Evolutionary conservation across 176 grass and related monocot genomes (phyloP), one percentile per base, ranked within the genome.

Genomic region (Carex cristatella): DNA sequence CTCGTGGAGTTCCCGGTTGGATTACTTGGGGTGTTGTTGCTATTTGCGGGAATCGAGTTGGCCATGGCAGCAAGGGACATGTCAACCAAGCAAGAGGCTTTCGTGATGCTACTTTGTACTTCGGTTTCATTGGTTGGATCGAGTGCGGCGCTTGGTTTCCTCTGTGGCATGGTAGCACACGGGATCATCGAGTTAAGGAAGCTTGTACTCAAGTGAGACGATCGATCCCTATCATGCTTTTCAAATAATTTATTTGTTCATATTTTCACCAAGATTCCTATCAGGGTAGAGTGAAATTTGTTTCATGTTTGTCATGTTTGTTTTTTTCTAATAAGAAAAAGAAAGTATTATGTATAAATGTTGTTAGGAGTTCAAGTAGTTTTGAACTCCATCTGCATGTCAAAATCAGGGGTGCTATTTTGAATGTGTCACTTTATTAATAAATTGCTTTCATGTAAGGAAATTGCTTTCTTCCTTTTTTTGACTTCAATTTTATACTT

Each of bases 21-120:
- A 0, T 69, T 98, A 23, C 89, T 98, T 27, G 95, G 95, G 3
- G 91, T 91, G 65, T 90, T 98, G 64, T 91, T 98, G 42, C 19
- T 61, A 18, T 62, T 87, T 90, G 92, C 95, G 4, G 95, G 92
- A 55, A 53, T 94, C 0, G 92, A 98, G 65, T 87, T 98, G 1
- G 92, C 89, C 7, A 82, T 90, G 56, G 89, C 92, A 0, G 92
- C 95, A 2, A 92, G 95, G 80, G 95, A 98, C 89, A 98, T 97
- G 92, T 48, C 89, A 1, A 51, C 86, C 1, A 94, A 87, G 79
- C 84, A 83, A 2, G 95, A 94, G 91, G 91, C 92, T 1, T 93
- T 98, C 31, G 92, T 98, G 15, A 90, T 93, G 89, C 86, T 97
- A 9, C 12, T 93, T 28, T 94, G 92, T 84, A 70, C 92, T 9